Percentiles rank a stretch among this genome's conserved stretches.
Evolutionary conservation across 176 grass and related monocot genomes (phyloP).

Genomic region (sorghum (Sorghum bicolor)): DNA sequence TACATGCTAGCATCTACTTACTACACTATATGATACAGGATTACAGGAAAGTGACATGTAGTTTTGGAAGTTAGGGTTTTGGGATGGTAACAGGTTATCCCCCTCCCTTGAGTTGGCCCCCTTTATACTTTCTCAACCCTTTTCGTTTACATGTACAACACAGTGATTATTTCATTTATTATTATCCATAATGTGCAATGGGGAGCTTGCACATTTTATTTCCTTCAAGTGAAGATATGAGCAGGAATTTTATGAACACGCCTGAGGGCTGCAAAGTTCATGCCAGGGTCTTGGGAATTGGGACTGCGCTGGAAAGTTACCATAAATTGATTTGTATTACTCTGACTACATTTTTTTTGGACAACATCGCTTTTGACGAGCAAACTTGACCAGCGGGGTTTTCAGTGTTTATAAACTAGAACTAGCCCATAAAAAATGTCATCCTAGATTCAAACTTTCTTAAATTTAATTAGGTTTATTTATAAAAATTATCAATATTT

Average conservation of each 20-base stretch:
- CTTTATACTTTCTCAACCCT: slow-evolving; percentile 25
- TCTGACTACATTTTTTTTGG: background rate
- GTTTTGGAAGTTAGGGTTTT: slow-evolving; percentile 36
- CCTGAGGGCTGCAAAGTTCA: background rate
- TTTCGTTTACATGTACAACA: slow-evolving; percentile 39
- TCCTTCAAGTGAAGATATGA: background rate
- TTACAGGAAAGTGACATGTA: slow-evolving; percentile 47
- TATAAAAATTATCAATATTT: background rate
- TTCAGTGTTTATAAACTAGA: background rate
- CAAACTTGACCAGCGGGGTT: background rate
- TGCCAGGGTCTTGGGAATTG: no score
- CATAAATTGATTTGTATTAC: no score
- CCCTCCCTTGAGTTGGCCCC: slow-evolving; percentile 28
- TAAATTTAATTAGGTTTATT: background rate
- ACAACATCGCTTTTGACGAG: background rate
- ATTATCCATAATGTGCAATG: slow-evolving; percentile 14
- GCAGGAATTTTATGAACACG: background rate
- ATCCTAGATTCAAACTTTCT: background rate
- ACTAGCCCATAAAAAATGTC: background rate
- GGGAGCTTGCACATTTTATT: slow-evolving; percentile 19
- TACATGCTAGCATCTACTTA: slow-evolving; percentile 37
- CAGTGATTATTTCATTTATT: slow-evolving; percentile 43
- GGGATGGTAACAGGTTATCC: slow-evolving; percentile 30
- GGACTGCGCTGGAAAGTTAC: background rate
- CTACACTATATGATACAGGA: slow-evolving; percentile 36